Evolutionary conservation across 306 rosid species (phyloP).

Genomic region (Crotalaria pallida): DNA sequence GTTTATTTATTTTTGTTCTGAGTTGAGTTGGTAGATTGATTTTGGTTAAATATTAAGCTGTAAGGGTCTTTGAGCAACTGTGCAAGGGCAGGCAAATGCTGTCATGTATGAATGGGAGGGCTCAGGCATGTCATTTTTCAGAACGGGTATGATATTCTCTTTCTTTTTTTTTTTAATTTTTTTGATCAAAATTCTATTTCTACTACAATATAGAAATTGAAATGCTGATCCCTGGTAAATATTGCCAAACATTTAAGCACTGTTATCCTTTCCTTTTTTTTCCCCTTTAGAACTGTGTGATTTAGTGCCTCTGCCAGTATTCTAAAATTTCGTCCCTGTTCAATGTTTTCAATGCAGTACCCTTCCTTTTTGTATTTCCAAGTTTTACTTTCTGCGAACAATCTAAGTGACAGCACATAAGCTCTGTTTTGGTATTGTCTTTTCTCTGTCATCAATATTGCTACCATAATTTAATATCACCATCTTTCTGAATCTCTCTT

Average conservation of each 20-base stretch:
- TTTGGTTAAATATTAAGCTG: background rate
- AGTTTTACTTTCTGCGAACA: background rate
- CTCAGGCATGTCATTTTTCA: background rate
- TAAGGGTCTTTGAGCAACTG: background rate
- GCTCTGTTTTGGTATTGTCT: background rate
- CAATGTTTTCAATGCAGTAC: background rate
- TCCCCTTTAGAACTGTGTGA: background rate
- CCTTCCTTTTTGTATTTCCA: background rate
- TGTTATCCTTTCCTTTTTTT: background rate
- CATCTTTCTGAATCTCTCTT: background rate
- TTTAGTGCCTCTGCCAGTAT: background rate
- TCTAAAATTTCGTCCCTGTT: background rate
- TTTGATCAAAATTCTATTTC: background rate
- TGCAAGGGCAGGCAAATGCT: background rate
- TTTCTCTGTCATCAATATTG: background rate
- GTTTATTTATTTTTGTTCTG: background rate
- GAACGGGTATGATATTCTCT: background rate
- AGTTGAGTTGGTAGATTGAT: conserved; percentile 5
- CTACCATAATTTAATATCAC: background rate
- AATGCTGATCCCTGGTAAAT: background rate
- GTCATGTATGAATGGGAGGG: background rate
- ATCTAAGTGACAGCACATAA: background rate
- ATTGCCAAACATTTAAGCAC: background rate
- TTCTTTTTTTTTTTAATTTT: too few relatives aligned
- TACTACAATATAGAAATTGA: background rate